Base-by-base conservation (phyloP, 352 stramenopile genomes). In the Globisporangium rhizosaccharum region DNA sequence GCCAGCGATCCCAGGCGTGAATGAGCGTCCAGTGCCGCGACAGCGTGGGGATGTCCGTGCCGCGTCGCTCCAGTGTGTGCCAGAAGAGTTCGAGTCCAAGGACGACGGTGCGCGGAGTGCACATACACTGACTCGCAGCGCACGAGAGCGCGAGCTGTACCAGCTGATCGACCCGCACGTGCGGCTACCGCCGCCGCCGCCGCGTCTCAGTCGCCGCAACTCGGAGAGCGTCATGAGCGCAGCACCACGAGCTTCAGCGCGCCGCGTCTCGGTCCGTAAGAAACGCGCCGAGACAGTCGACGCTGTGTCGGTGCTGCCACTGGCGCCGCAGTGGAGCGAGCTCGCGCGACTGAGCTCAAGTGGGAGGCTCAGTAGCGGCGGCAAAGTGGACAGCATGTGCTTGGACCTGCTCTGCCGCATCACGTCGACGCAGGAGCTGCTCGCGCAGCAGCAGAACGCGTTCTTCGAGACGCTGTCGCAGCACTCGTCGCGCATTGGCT, bases 371-470 rank as follows among this genome's bases (percentile, higher is more conserved):
- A 39, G n/a, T 46, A 30, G 44, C n/a, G 8, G 44, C 17, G 26
- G 15, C 23, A 5, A 30, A 12, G 50, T 17, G 2, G 41, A n/a
- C 7, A 20, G 47, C 26, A 25, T 46, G 11, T 79, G 70, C 48
- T 66, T 79, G 15, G 73, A 86, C 48, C 69, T 93, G 12, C 76
- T 87, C 23, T 66, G 70, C 45, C 71, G 81, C 51, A 83, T 91
- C 56, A 79, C 80, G 45, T 71, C 70, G 25, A 91, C 83, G 18
- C 83, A 88, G 65, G 69, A 88, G 46, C 61, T 90, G 37, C 69
- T 93, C 12, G 73, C 70, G 20, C 60, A 78, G 55, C 79, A 88
- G 36, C 76, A 81, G 46, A 62, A 66, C 45, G 73, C 61, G 20
- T 54, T 85, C 14, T 53, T 87, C 20, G 58, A 59, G 30, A 79